Evolutionary conservation across 768 basidiomycete genomes (phyloP).

Genomic region (Lentinula sp.): DNA sequence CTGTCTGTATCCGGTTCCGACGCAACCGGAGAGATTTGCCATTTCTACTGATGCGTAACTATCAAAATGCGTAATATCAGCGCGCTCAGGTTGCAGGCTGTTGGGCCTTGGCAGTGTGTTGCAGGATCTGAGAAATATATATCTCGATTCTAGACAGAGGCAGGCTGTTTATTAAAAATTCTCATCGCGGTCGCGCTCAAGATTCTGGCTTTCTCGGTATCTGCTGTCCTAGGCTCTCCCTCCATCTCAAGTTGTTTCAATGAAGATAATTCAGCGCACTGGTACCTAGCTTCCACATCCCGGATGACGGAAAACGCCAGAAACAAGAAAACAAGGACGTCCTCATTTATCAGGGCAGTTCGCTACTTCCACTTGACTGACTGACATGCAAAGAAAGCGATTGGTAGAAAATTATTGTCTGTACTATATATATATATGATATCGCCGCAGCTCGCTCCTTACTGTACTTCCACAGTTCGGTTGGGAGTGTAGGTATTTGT

Average conservation of each 20-base stretch:
- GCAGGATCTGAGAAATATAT: neutral
- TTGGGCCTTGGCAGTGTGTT: neutral
- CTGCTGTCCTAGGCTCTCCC: neutral
- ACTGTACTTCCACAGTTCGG: neutral
- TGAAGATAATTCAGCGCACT: neutral
- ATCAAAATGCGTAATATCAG: neutral
- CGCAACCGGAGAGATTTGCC: neutral
- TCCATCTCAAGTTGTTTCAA: neutral
- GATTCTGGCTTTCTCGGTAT: neutral
- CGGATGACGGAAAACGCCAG: slow-evolving; percentile 4
- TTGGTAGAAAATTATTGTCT: no score
- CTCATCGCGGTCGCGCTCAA: neutral
- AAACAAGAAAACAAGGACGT: neutral
- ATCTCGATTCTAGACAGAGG: neutral
- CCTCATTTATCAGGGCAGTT: neutral
- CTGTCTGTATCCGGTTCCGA: slow-evolving; percentile 4
- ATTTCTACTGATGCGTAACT: neutral
- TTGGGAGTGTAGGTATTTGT: neutral
- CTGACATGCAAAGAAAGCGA: no score
- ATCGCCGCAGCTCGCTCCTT: neutral
- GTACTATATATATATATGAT: neutral
- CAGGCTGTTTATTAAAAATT: neutral
- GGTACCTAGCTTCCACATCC: neutral
- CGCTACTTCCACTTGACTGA: neutral
- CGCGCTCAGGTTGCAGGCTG: neutral